Conservation (phyloP, 345 rosid genomes). For the Murraya koenigii region DNA sequence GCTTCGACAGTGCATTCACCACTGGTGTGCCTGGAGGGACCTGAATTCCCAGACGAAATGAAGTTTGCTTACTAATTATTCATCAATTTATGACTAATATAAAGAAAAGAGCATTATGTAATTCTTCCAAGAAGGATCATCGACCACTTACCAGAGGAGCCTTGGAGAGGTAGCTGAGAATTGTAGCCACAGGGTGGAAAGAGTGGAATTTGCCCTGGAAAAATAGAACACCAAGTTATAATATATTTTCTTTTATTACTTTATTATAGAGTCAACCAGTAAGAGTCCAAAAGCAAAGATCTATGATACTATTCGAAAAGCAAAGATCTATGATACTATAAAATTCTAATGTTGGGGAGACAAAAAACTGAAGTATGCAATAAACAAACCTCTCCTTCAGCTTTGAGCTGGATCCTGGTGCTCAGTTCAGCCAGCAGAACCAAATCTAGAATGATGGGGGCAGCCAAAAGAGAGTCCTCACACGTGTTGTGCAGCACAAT, state of each 20-base stretch:
- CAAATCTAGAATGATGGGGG: constrained; percentile 91
- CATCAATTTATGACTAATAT: background rate
- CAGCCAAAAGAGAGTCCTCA: constrained; percentile 97
- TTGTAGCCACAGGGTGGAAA: constrained; percentile 97
- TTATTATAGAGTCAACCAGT: background rate
- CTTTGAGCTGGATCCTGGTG: constrained; percentile 79
- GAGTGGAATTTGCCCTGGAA: constrained; percentile 90
- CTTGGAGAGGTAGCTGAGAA: constrained; percentile 96
- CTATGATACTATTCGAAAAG: background rate
- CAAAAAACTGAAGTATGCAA: background rate
- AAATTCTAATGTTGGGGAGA: background rate
- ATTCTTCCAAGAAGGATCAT: background rate
- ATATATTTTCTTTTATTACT: background rate
- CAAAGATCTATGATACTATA: background rate
- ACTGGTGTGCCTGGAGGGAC: constrained; percentile 98
- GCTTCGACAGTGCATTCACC: constrained; percentile 94
- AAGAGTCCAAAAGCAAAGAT: background rate
- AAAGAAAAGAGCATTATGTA: too few relatives aligned
- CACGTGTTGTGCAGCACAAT: constrained; percentile 94
- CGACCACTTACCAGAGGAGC: constrained; percentile 80
- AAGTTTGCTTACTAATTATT: background rate
- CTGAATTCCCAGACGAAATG: constrained; percentile 22
- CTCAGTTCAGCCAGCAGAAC: constrained; percentile 96
- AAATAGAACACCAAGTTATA: background rate
- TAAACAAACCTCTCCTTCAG: constrained; percentile 70